Evolutionary conservation across 208 protist species (phyloP), one percentile per base, ranked within the genome.

Genomic region (Wallacemonas sp.): DNA sequence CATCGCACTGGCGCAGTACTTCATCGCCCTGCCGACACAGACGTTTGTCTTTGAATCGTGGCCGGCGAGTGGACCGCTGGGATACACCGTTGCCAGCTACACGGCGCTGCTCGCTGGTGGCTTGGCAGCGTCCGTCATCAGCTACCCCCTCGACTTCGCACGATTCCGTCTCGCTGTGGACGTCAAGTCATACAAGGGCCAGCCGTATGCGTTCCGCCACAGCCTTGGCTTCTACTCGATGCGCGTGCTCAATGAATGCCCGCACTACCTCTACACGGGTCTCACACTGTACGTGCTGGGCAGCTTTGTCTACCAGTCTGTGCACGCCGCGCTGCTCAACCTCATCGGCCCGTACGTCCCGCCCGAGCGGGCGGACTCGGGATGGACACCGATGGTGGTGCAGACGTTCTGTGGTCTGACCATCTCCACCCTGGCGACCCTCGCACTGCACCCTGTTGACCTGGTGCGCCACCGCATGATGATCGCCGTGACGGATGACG

Each of bases 101-200:
- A 70, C 78, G 8, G 76, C 86, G 9, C 30, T 80, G 0, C 49
- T 95, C 8, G 77, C 72, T 11, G 78, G 76, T 2, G 75, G 73
- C 9, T 6, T 90, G 0, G 78, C 83, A 0, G 80, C 74, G 3
- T 68, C 68, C 0, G 69, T 78, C 41, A 74, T 95, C 9, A 87
- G 79, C 21, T 95, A 95, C 60, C 89, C 89, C 3, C 71, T 95
- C 16, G 86, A 95, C 34, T 93, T 81, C 65, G 83, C 80, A 0
- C 83, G 89, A 1, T 93, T 95, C 60, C 77, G 82, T 1, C 74
- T 95, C 14, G 89, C 89, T 19, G 87, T 92, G 8, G 89, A 95
- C 24, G 65, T 95, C 14, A 85, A 87, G 62, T 66, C 76, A 0
- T 76, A 64, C 41, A 62, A 72, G n/a, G 76, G 78, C 2, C 68